phyloP scores from a whole-genome alignment of 768 basidiomycete species.

The Serendipita sp. region DNA sequence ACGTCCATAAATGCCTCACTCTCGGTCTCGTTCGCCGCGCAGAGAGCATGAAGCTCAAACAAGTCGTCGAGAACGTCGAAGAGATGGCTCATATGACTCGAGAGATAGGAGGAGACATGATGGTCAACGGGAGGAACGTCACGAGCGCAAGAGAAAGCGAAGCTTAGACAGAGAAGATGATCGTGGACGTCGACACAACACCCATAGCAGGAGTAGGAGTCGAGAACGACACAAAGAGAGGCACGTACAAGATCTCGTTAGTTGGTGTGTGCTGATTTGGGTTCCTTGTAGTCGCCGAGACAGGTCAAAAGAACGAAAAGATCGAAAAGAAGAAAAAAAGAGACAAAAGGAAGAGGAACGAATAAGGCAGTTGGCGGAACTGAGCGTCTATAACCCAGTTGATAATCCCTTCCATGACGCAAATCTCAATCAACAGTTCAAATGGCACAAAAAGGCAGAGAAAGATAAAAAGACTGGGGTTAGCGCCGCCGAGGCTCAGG shows the following conservation, averaged over 20 bases:
- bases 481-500: constrained; percentile 58
- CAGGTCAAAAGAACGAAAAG: constrained; percentile 71
- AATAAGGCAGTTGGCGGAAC: constrained; percentile 79
- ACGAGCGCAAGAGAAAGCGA: constrained; percentile 16
- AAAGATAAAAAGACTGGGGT: constrained; percentile 85
- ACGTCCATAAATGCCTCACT: constrained; percentile 8
- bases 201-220: constrained; percentile 21
- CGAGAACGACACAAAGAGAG: constrained; percentile 27
- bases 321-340: constrained; percentile 78
- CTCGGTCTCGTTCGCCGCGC: constrained; percentile 10
- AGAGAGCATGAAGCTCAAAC: neutral
- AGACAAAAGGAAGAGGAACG: constrained; percentile 75
- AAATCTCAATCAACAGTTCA: constrained; percentile 90
- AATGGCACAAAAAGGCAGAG: constrained; percentile 98
- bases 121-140: constrained; percentile 17
- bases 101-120: constrained; percentile 20
- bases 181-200: constrained; percentile 16
- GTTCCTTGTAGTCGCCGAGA: constrained; percentile 45
- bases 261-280: neutral
- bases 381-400: constrained; percentile 88
- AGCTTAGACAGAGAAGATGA: constrained; percentile 15
- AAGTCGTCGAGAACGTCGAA: constrained; percentile 11
- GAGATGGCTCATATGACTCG: constrained; percentile 15
- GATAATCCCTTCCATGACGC: constrained; percentile 99
- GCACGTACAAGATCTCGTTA: constrained; percentile 27